Evolutionary conservation across 371 early-diverging fungal species (phyloP), one percentile per base, ranked within the genome.

Genomic region (Apophysomyces trapeziformis): DNA sequence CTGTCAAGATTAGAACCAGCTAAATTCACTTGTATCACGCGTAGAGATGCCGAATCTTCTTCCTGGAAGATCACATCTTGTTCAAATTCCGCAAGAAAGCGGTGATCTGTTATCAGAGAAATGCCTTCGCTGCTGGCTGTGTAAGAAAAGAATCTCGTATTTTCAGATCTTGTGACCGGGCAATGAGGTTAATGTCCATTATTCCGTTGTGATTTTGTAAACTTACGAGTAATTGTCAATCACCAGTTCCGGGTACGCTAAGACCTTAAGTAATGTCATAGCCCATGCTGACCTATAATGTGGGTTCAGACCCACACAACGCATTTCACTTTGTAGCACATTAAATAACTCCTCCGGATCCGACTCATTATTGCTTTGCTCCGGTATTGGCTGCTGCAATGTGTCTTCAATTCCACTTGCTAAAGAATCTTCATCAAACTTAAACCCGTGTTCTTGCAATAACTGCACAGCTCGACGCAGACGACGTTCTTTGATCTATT

Each of bases 121-220:
- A 92, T 87, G 47, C 90, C 90, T 56, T 92, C 90, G 39, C 83
- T 82, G 1, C 88, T 88, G 7, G 90, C 84, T 7, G 92, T 92
- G 61, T 90, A 92, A 4, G 89, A 89, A 69, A 90, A 88, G 76
- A 90, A 90, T 18, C 87, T 68, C 26, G 75, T 77, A 13, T 67
- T 45, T n/a, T 66, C 44, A 6, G n/a, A 7, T 63, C 38, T 39
- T 32, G 16, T 37, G 36, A 64, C 66, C 4, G 64, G 62, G 65
- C 39, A 11, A 26, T 12, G 18, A 14, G 14, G 11, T 26, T 26
- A 45, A 32, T 6, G 13, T 38, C 35, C 14, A 18, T 36, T 13
- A 18, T 5, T 46, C 13, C 16, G 61, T 8, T 57, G 38, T 13
- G 12, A 37, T 56, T 37, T 45, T 38, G 16, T 2, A 9, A 21